Evolutionary conservation across 2,329 filamentous ascomycete genomes (phyloP), one percentile per base, ranked within the genome.

Genomic region (Helicocarpus griseus): DNA sequence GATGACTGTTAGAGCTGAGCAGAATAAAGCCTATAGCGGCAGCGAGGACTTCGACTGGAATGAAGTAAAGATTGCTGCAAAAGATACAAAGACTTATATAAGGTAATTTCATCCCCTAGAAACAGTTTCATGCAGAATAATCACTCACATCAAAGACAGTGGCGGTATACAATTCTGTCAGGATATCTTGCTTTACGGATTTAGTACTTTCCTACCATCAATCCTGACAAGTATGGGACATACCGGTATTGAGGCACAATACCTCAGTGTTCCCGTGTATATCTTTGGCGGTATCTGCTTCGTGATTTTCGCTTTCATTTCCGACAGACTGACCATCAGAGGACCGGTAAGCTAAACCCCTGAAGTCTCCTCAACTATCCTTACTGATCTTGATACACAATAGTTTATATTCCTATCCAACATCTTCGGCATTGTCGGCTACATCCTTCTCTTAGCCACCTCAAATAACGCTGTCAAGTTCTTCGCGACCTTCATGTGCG

Each of bases 241-340:
- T 57, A 63, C 68, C 35, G 70, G 69, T n/a, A 64, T 79, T 19
- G 66, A 75, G 56, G 72, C 74, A 9, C 76, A 81, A 51, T 73
- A 76, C 33, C 65, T 81, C 31, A 80, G 77, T 3, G 75, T 81
- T 1, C 78, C 78, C 0, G 76, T 80, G n/a, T 81, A 78, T 56
- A 60, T 78, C 13, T 72, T 73, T 53, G 77, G 74, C 2, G 75
- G 71, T 1, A 53, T 73, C 5, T 59, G 63, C 24, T 80, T 76
- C 56, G 62, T 80, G 5, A 53, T 58, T 0, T 57, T 75, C 1
- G 73, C 76, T 1, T 73, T 62, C 39, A 54, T 72, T n/a, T 76
- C 75, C 0, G 78, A 80, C 59, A 64, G 66, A 8, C 61, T 67
- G 41, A 58, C 56, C 5, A 59, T 59, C 5, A 64, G 66, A 53